Conservation (phyloP, 2,329 filamentous ascomycete genomes). For the Phoma herbarum region DNA sequence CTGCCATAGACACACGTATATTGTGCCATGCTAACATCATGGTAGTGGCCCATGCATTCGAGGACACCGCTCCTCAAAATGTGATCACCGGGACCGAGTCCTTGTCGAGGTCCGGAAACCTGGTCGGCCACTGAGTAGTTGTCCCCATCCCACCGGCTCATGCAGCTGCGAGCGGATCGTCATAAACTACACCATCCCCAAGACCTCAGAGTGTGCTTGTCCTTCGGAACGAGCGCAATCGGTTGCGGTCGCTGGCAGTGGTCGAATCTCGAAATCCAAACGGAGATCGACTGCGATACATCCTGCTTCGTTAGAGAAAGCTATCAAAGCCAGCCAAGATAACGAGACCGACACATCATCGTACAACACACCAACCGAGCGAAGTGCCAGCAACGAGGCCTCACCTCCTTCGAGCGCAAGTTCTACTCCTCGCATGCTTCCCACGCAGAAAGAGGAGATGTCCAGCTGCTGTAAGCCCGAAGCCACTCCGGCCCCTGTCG, state of each 20-base stretch:
- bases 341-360: conserved; percentile 46
- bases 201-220: conserved; percentile 52
- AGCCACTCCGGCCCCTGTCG: conserved; percentile 23
- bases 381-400: conserved; percentile 43
- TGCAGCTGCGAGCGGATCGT: conserved; percentile 72
- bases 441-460: conserved; percentile 36
- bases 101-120: conserved; percentile 77
- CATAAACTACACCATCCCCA: conserved; percentile 55
- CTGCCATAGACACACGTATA: not conserved
- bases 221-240: conserved; percentile 43
- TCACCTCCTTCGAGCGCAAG: conserved; percentile 49
- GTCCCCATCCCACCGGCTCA: conserved; percentile 70
- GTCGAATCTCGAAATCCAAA: conserved; percentile 47
- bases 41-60: conserved; percentile 76
- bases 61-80: conserved; percentile 79
- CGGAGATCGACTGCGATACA: conserved; percentile 43
- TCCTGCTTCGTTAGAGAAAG: conserved; percentile 44
- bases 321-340: conserved; percentile 45
- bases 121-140: conserved; percentile 73
- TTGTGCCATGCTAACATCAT: conserved; percentile 23
- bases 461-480: conserved; percentile 49
- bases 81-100: conserved; percentile 73
- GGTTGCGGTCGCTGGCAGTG: conserved; percentile 33
- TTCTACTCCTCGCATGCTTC: conserved; percentile 48
- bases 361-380: conserved; percentile 44